Percentiles rank a stretch among this genome's conserved stretches.
These are phyloP conservation scores for Lodderomyces pseudojiufengensis DNA, from an alignment of 1,139 yeast species.

Conservation along the genomic window DNA sequence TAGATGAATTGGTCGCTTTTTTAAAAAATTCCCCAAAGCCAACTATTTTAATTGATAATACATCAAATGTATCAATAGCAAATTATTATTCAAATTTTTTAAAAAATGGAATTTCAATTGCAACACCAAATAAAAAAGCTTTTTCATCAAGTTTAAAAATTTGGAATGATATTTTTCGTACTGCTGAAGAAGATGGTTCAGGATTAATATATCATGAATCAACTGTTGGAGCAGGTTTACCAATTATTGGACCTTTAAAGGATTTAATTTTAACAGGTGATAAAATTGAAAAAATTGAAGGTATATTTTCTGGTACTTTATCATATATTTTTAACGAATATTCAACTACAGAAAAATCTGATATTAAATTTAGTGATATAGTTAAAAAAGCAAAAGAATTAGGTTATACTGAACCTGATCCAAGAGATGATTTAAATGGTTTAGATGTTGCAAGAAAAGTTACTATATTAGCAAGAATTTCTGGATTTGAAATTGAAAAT, in stretches of 20 bases:
- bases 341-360: constrained; percentile 59
- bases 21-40: constrained; percentile 69
- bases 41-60: constrained; percentile 85
- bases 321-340: constrained; percentile 95
- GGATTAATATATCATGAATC: constrained; percentile 96
- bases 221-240: constrained; percentile 98
- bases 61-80: constrained; percentile 79
- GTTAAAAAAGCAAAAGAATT: constrained; percentile 82
- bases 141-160: constrained; percentile 74
- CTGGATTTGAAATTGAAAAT: constrained; percentile 83
- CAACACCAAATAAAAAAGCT: constrained; percentile 97
- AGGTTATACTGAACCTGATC: constrained; percentile 99
- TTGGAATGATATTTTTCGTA: constrained; percentile 73
- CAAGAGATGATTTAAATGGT: constrained; percentile 97
- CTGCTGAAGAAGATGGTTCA: constrained; percentile 48
- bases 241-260: constrained; percentile 81
- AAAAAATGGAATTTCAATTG: constrained; percentile 79
- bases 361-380: constrained; percentile 80
- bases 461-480: constrained; percentile 87
- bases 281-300: constrained; percentile 85
- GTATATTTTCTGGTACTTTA: constrained; percentile 92
- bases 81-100: constrained; percentile 71
- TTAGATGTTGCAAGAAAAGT: constrained; percentile 98
- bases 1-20: constrained; percentile 56
- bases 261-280: constrained; percentile 92